Evolutionary conservation across 257 asterid species (phyloP), one percentile per base, ranked within the genome.

Genomic region (Fraxinus cuspidata): DNA sequence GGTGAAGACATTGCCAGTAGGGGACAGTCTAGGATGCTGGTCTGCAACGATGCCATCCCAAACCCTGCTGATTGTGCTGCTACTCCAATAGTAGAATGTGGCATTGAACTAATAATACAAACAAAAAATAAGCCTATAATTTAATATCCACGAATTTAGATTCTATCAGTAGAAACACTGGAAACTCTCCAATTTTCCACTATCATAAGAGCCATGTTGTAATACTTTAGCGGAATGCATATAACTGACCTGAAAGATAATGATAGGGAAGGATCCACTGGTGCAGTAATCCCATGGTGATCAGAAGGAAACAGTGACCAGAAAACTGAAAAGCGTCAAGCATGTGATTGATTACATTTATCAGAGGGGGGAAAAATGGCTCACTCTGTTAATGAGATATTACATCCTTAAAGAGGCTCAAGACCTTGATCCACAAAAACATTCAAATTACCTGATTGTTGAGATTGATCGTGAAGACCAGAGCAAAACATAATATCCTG

Each of bases 241-340:
- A 28, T 21, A 67, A 78, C 81, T 68, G 74, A 92, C 97, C 96
- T 86, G 95, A 91, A 94, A 70, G 97, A 94, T 29, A 90, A 84
- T 56, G 99, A 90, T 21, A 92, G 88, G 35, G 99, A 91, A 69
- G 97, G 89, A 78, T 94, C 97, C 78, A 86, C 87, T 2, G 97
- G 87, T 65, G 96, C 76, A 78, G 92, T 83, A 31, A 83, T 85
- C 67, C 83, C 88, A 53, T 83, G 85, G 82, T 84, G 90, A 78
- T 92, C 89, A 32, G 89, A 74, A 71, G 97, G 97, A 84, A 92
- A 86, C 44, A 94, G 89, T 23, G 97, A 90, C 97, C 97, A 92
- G 78, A 94, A 89, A 79, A 90, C 98, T 94, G 97, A 71, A 85
- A 82, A 69, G 40, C 19, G 77, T 78, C 70, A 35, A 69, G 65